Base-by-base conservation (phyloP, 2,329 filamentous ascomycete species). In the Rhinocladiella mackenziei region DNA sequence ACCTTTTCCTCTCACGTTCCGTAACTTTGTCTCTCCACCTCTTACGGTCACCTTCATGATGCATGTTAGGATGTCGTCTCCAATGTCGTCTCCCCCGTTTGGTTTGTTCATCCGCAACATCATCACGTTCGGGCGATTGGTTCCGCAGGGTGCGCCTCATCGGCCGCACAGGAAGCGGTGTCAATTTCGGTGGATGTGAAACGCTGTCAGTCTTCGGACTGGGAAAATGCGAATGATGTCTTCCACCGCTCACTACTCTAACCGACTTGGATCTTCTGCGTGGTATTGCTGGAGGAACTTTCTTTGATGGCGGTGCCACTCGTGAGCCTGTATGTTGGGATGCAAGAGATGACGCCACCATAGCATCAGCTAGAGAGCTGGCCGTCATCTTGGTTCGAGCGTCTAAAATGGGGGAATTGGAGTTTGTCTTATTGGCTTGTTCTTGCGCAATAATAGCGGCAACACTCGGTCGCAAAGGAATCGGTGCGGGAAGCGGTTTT, bases 11-110 rank as follows among this genome's bases (percentile, higher is more conserved):
- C 43, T 72, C 68, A 19, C 62, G 59, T 48, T 71, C 68, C 1
- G 64, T 69, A 9, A 73, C 56, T 45, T 66, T 64, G 34, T 64
- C 64, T 30, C 64, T 60, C 67, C 69, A 72, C 43, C 65, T 57
- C 48, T 66, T 71, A 6, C 70, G 68, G 56, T 71, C 66, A 3
- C 69, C 69, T 58, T 73, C 69, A 38, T 68, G 65, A 48, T 72
- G 68, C 44, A 71, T 72, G 50, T 73, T 66, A 6, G 68, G 69
- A 49, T 72, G 69, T 43, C 69, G 67, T 37, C 62, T 59, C 17
- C 67, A 57, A 43, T 65, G 62, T 20, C 52, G 59, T 29, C 56
- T 53, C 11, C 58, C 60, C 36, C 63, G 60, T 43, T 59, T 64
- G 15, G 58, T 56, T 18, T 51, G 40, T 13, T 58, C 54, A 17